Base-by-base conservation (phyloP, 371 early-diverging fungal species). In the Cladochytrium tenue region DNA sequence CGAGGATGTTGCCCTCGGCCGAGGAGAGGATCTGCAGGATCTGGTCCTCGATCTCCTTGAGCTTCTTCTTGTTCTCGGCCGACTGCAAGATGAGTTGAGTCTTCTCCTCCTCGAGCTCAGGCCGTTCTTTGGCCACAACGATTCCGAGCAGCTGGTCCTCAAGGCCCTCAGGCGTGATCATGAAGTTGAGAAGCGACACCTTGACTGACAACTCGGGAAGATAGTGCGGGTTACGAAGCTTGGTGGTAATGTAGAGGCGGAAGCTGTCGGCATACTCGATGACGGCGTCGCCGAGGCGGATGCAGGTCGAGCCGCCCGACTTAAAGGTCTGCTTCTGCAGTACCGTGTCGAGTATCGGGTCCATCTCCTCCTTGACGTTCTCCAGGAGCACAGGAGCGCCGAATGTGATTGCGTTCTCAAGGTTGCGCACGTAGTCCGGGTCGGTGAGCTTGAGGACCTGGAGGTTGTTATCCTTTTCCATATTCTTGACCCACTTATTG, bases 71-170 rank as follows among this genome's bases (percentile, higher is more conserved):
- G 68, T 85, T 85, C 31, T 85, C 85, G 28, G 85, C 82, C 30
- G 75, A 73, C 56, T 79, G 81, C 28, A 83, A 68, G 36, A 85
- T 81, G 20, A 85, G 71, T 63, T 82, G 81, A 13, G 78, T 79
- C 65, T 82, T 85, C 59, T 85, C 85, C 33, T 83, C 85, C 67
- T 85, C 83, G 25, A 85, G 73, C 58, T 85, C 85, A 5, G 85
- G 85, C 20, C 83, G 64, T 68, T 85, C 85, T 59, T 80, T 81
- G 0, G 81, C 75, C 0, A 82, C 85, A 1, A 85, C 85, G 26
- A 80, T 82, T 26, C 85, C 85, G n/a, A 85, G 74, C 5, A 85
- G 72, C 67, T 85, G 85, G 59, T 85, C 85, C 60, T 85, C 85
- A 13, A 85, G 60, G 34, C 85, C 85, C 63, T 83, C 85, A 2